Base-by-base conservation (phyloP, 83 land plant genomes). In the Larix sibirica region DNA sequence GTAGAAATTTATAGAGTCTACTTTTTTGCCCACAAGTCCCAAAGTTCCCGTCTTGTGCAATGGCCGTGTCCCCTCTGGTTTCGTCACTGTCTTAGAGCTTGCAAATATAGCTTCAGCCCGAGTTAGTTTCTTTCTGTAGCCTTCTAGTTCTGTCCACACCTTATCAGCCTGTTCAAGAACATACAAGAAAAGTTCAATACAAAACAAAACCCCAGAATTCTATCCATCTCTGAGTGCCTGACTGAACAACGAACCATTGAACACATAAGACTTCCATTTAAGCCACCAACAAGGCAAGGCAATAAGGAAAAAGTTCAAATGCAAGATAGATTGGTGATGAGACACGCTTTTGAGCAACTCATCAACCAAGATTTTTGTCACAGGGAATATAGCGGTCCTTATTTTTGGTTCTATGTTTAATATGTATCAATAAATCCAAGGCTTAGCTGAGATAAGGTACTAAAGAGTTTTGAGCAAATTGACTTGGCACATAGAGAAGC, bases 1-100 rank as follows among this genome's bases (percentile, higher is more conserved):
- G 81, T 83, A 91, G 90, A 86, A 90, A 23, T 92, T 91, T 40
- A 97, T 91, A 31, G 95, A 81, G 79, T 97, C 99, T 0, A 97
- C 98, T 10, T 85, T 95, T 62, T 78, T 38, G 3, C 99, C 99
- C 24, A 86, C 7, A 12, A 97, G 86, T 9, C 98, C 98, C 36
- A 94, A 83, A 50, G 84, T 81, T 3, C 95, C 95, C 36, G 90
- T 94, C 81, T 21, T 89, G 86, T 83, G 90, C 9, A 82, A 86
- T 10, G 98, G 98, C 56, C 94, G 88, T 33, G 85, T 86, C 23
- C 92, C 96, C 40, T 88, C 91, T 24, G 92, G 85, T 14, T 81
- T 90, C 79, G 71, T 68, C 44, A 33, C 47, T 21, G 87, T 81
- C 81, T 92, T 90, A 5, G 96, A 90, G 64, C 83, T 71, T 60